These are phyloP conservation scores for Olyra latifolia DNA, from an alignment of 176 grass and related monocot genomes.

Conservation along the genomic window DNA sequence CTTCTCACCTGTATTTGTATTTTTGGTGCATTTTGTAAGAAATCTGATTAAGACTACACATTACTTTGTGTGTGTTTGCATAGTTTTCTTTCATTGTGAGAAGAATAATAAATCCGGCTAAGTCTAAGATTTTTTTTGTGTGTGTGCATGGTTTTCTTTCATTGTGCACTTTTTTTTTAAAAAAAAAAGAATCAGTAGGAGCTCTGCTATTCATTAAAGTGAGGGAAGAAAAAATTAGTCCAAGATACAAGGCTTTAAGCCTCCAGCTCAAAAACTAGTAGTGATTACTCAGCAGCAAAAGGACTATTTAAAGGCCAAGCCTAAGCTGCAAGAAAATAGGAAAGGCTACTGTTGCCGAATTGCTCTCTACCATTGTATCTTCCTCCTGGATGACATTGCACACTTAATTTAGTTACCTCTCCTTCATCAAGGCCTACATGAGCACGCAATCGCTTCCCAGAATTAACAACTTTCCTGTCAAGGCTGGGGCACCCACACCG, in stretches of 20 bases:
- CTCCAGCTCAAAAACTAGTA: no score
- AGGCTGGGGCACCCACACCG: conserved; percentile 69
- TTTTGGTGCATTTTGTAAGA: neutral
- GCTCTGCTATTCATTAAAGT: no score
- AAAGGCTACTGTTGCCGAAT: no score
- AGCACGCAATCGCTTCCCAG: conserved; percentile 74
- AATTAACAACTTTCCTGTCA: conserved; percentile 88
- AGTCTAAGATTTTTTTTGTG: neutral
- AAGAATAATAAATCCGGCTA: neutral
- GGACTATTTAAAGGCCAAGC: no score
- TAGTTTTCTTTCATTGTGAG: neutral
- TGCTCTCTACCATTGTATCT: no score
- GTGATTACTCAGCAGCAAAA: no score
- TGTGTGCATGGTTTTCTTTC: neutral
- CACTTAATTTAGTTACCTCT: conserved; percentile 54
- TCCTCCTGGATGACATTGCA: no score
- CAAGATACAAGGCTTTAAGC: no score
- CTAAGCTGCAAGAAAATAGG: no score
- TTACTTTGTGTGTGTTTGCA: neutral
- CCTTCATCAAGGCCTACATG: conserved; percentile 87
- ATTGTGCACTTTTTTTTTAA: neutral
- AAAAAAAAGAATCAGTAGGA: no score
- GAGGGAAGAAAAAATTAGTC: no score
- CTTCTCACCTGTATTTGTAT: neutral
- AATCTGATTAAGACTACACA: neutral